A percentile compares a stretch with the other conserved stretches of the same genome.
Conservation (phyloP, 192 early-diverging fungal genomes). For the Chytriomyces confervae region DNA sequence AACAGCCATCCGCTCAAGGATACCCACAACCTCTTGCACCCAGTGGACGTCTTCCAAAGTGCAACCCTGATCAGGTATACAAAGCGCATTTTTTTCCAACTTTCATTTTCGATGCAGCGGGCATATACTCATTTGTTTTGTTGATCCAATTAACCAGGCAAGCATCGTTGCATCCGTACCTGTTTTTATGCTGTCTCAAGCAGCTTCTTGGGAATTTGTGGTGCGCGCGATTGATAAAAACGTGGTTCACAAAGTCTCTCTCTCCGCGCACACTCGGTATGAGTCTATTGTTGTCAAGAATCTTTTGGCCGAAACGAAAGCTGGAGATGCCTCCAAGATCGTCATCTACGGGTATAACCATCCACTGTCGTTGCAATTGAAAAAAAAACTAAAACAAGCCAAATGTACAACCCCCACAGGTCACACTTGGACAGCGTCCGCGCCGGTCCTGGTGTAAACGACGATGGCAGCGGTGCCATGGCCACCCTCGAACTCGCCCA, state of each 20-base stretch:
- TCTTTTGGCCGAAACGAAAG: conserved; percentile 37
- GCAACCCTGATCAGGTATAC: background rate
- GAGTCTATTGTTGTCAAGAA: conserved; percentile 23
- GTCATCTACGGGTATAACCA: conserved; percentile 9
- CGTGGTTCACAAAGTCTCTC: background rate
- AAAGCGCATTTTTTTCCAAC: background rate
- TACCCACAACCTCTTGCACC: conserved; percentile 24
- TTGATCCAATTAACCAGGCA: background rate
- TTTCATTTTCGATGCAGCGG: background rate
- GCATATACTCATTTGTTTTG: background rate
- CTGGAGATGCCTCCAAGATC: conserved; percentile 30
- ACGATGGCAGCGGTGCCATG: conserved; percentile 53
- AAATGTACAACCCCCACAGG: conserved; percentile 14
- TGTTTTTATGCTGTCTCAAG: conserved; percentile 19
- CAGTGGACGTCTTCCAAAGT: conserved; percentile 9
- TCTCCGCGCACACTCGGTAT: background rate
- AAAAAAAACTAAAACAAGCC: background rate
- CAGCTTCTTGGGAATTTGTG: background rate
- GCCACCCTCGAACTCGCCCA: conserved; percentile 48
- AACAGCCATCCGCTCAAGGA: conserved; percentile 8
- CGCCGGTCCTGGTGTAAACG: conserved; percentile 57
- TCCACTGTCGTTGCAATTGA: too few relatives aligned
- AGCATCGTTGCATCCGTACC: background rate
- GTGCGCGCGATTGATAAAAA: background rate
- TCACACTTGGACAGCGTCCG: conserved; percentile 49